Percentiles rank a stretch among this genome's conserved stretches.
Conservation (phyloP, 768 basidiomycete genomes). For the Fomitopsis serialis region DNA sequence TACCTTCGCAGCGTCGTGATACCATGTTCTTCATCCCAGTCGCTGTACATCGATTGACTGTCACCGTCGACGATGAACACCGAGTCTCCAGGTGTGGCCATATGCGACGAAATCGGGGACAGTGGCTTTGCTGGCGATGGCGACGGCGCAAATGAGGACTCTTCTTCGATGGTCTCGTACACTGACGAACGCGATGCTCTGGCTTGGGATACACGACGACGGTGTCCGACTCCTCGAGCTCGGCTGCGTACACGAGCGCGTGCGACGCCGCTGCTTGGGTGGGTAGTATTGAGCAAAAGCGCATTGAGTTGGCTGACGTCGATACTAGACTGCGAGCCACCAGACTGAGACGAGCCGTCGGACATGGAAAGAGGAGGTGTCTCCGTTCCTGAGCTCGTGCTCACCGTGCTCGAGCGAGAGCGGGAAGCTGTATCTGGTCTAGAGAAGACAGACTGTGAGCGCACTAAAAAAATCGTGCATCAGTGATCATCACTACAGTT, state of each 20-base stretch:
- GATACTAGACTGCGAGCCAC: conserved; percentile 74
- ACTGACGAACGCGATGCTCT: conserved; percentile 61
- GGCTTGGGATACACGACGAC: conserved; percentile 61
- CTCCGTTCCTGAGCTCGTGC: conserved; percentile 59
- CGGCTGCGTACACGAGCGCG: conserved; percentile 41
- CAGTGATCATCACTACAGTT: conserved; percentile 3
- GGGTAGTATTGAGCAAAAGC: conserved; percentile 49
- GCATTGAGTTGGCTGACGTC: conserved; percentile 59
- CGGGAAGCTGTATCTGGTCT: conserved; percentile 45
- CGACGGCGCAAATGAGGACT: conserved; percentile 35
- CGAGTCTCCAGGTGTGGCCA: conserved; percentile 16
- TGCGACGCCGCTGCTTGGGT: conserved; percentile 38
- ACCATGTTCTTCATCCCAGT: conserved; percentile 69
- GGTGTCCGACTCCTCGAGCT: conserved; percentile 62
- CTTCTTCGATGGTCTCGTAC: conserved; percentile 80
- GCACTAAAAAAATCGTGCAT: conserved; percentile 19
- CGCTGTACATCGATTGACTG: conserved; percentile 30
- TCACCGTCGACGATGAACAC: conserved; percentile 54
- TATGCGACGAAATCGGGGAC: not conserved
- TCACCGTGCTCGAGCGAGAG: conserved; percentile 68
- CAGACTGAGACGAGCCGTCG: conserved; percentile 63
- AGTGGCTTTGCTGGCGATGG: conserved; percentile 14
- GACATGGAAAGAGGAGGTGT: conserved; percentile 69
- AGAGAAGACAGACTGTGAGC: conserved; percentile 51
- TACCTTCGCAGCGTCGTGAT: conserved; percentile 60